A percentile compares a stretch with the other conserved stretches of the same genome.
Conservation (phyloP, 352 stramenopile genomes). For the Globisporangium canariense region DNA sequence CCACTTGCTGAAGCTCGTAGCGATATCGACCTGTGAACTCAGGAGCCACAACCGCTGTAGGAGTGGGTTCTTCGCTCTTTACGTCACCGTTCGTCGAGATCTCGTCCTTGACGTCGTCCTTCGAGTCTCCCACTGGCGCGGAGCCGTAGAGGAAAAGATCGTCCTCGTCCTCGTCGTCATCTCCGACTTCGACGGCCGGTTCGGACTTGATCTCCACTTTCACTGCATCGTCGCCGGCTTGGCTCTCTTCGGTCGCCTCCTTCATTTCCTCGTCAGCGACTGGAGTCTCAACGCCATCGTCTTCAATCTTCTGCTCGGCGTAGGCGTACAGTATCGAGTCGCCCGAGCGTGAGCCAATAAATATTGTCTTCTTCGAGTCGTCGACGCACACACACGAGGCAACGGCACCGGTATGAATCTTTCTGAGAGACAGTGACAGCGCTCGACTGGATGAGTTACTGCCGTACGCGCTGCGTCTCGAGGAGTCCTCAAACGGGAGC, state of each 20-base stretch:
- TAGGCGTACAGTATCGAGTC: slow-evolving; percentile 73
- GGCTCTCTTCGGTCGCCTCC: slow-evolving; percentile 13
- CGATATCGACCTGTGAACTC: slow-evolving; percentile 24
- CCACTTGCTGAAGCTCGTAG: slow-evolving; percentile 61
- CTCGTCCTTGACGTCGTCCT: slow-evolving; percentile 15
- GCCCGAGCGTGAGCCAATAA: slow-evolving; percentile 75
- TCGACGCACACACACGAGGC: slow-evolving; percentile 64
- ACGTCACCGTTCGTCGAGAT: slow-evolving; percentile 7
- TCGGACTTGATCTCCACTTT: slow-evolving; percentile 16
- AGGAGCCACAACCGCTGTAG: not conserved
- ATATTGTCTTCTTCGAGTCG: slow-evolving; percentile 61
- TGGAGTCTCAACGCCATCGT: slow-evolving; percentile 2
- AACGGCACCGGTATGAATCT: slow-evolving; percentile 42
- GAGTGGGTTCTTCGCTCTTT: slow-evolving; percentile 4
- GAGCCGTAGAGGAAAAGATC: slow-evolving; percentile 78
- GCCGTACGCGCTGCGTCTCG: slow-evolving; percentile 30
- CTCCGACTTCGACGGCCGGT: slow-evolving; percentile 4
- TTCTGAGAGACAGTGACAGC: slow-evolving; percentile 46
- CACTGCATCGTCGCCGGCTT: not conserved
- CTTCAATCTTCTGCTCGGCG: slow-evolving; percentile 33
- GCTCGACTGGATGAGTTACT: slow-evolving; percentile 16
- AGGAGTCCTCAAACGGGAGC: slow-evolving; percentile 55
- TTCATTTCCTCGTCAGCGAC: slow-evolving; percentile 17
- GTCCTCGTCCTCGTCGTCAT: slow-evolving; percentile 62
- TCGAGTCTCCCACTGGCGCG: slow-evolving; percentile 21